A percentile compares a stretch with the other conserved stretches of the same genome.
Evolutionary conservation across 2,329 filamentous ascomycete genomes (phyloP).

Genomic region (Colletotrichum limetticola): DNA sequence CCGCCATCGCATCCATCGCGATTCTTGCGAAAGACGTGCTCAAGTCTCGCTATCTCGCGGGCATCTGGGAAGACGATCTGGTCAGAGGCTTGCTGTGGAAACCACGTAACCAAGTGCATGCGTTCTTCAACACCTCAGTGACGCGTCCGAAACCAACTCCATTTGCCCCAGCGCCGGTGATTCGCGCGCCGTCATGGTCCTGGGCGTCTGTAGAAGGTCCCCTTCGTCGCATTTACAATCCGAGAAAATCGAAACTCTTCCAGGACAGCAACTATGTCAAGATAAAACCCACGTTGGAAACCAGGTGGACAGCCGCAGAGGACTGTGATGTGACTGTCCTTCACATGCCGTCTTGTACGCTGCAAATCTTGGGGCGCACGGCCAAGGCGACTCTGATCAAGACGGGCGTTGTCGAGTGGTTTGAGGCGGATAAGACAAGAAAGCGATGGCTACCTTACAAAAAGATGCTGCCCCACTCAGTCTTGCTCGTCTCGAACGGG

Average conservation of each 20-base stretch:
- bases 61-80: conserved; percentile 14
- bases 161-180: conserved; percentile 7
- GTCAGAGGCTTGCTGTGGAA: conserved; percentile 22
- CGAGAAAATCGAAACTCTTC: neutral
- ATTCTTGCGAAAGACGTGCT: conserved; percentile 8
- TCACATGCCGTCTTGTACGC: conserved; percentile 12
- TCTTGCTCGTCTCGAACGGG: neutral
- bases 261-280: neutral
- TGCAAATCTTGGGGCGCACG: neutral
- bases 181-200: conserved; percentile 20
- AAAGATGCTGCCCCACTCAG: neutral
- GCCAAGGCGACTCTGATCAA: neutral
- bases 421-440: neutral
- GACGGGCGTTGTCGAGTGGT: neutral
- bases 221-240: neutral
- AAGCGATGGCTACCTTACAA: neutral
- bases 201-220: conserved; percentile 24
- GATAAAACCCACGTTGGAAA: neutral
- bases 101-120: conserved; percentile 7
- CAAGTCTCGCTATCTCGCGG: conserved; percentile 2
- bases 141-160: conserved; percentile 4
- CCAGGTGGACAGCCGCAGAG: neutral
- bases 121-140: neutral
- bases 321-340: neutral
- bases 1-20: conserved; percentile 21